phyloP scores from a whole-genome alignment of 2,329 filamentous ascomycete genomes.

The Monilinia aucupariae region DNA sequence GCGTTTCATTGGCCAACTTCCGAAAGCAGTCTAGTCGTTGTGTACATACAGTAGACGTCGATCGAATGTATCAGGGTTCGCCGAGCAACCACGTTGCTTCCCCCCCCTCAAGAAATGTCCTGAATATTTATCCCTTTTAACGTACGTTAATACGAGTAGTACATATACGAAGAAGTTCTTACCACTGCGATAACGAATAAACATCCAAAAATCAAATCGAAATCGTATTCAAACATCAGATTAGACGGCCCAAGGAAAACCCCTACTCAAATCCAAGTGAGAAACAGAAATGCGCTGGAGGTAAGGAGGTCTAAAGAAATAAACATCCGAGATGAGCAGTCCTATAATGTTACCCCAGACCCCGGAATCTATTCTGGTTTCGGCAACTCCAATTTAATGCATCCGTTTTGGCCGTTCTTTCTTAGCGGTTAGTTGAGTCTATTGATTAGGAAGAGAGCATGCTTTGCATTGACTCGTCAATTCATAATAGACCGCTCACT shows the following conservation, averaged over 20 bases:
- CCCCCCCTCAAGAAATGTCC: background rate
- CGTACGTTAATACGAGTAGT: background rate
- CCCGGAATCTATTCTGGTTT: conserved; percentile 1
- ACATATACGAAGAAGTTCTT: background rate
- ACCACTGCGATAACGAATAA: background rate
- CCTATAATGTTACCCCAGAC: background rate
- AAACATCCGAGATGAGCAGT: background rate
- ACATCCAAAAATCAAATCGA: background rate
- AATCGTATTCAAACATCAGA: background rate
- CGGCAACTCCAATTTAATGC: background rate
- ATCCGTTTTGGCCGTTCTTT: background rate
- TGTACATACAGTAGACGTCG: conserved; percentile 4
- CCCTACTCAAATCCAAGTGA: background rate
- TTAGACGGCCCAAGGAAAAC: background rate
- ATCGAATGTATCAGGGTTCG: conserved; percentile 3
- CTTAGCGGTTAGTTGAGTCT: background rate
- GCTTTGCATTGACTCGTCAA: background rate
- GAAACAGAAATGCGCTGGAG: background rate
- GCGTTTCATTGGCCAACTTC: background rate
- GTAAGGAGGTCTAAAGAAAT: background rate
- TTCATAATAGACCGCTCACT: background rate
- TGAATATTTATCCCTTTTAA: background rate
- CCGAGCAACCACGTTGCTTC: conserved; percentile 4
- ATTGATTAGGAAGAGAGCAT: background rate
- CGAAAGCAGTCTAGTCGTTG: background rate